These are phyloP conservation scores for Dunaliella primolecta DNA, from an alignment of 139 green algal species.

Conservation along the genomic window DNA sequence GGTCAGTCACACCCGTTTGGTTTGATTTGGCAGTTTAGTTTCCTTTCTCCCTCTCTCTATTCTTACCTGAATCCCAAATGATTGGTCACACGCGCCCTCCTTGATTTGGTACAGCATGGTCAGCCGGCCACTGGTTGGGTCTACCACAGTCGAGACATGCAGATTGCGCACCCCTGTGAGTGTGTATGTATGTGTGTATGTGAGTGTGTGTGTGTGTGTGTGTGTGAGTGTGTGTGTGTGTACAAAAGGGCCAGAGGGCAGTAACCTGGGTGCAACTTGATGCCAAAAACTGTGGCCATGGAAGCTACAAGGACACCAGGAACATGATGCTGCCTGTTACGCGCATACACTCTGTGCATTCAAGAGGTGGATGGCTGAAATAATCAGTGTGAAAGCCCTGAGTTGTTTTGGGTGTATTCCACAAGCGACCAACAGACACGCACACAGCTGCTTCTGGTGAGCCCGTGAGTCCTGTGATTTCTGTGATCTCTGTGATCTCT, in stretches of 20 bases:
- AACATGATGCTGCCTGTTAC: not conserved
- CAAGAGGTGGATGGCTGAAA: too few species aligned
- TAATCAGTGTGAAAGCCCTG: too few species aligned
- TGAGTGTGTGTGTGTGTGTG: too few species aligned
- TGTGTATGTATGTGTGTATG: too few species aligned
- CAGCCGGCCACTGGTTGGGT: slow-evolving; percentile 53
- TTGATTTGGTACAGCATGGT: slow-evolving; percentile 93
- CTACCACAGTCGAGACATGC: slow-evolving; percentile 29
- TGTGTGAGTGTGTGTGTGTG: not conserved
- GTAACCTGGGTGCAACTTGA: not conserved
- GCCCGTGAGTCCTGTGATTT: too few species aligned
- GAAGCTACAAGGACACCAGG: not conserved
- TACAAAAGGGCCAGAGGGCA: too few species aligned
- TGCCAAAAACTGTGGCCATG: not conserved
- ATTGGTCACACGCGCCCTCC: slow-evolving; percentile 85
- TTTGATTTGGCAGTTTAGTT: too few species aligned
- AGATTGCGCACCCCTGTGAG: slow-evolving; percentile 20
- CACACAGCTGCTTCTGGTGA: too few species aligned
- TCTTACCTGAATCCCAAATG: slow-evolving; percentile 91
- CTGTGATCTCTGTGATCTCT: slow-evolving; percentile 47
- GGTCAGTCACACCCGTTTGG: too few species aligned
- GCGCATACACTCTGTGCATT: not conserved
- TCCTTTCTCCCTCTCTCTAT: too few species aligned
- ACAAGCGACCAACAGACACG: too few species aligned
- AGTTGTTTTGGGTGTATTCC: too few species aligned